Conservation (phyloP, 805 yeast species). For the Ogataea dorogensis region DNA sequence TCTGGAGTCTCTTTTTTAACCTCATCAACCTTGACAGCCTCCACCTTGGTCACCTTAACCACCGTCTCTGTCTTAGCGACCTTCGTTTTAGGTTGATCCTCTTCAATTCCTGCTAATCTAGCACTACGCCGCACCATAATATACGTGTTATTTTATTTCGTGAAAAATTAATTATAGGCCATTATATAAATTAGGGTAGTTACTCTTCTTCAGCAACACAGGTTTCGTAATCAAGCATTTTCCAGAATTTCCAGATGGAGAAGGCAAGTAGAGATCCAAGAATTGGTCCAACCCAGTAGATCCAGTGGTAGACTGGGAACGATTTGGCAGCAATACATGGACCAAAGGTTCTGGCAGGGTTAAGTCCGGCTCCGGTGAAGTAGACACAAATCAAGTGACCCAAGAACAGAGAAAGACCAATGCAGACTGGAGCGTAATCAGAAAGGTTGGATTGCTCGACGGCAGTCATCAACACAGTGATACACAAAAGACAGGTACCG, state of each 20-base stretch:
- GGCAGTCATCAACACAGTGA: constrained; percentile 78
- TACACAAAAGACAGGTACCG: constrained; percentile 69
- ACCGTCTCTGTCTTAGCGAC: constrained; percentile 3
- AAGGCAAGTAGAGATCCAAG: constrained; percentile 68
- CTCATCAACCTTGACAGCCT: constrained; percentile 1
- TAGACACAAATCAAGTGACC: constrained; percentile 79
- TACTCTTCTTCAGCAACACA: constrained; percentile 34
- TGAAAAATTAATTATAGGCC: constrained; percentile 2
- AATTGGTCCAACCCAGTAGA: constrained; percentile 88
- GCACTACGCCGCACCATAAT: constrained; percentile 16
- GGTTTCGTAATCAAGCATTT: constrained; percentile 64
- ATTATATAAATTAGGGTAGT: constrained; percentile 1
- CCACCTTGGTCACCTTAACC: constrained; percentile 1
- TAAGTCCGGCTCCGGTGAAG: constrained; percentile 89
- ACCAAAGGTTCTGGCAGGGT: constrained; percentile 89
- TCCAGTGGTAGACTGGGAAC: constrained; percentile 87
- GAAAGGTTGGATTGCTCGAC: constrained; percentile 79
- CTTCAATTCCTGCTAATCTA: constrained; percentile 11
- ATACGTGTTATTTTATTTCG: constrained; percentile 2
- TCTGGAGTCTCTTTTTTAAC: background rate
- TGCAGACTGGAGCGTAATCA: constrained; percentile 75
- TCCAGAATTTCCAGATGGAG: constrained; percentile 65
- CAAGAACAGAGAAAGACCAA: constrained; percentile 78
- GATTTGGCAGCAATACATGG: constrained; percentile 69
- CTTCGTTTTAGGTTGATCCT: constrained; percentile 1